Evolutionary conservation across 129 eudicot genomes (phyloP).

Genomic region (Kitagawia praeruptora): DNA sequence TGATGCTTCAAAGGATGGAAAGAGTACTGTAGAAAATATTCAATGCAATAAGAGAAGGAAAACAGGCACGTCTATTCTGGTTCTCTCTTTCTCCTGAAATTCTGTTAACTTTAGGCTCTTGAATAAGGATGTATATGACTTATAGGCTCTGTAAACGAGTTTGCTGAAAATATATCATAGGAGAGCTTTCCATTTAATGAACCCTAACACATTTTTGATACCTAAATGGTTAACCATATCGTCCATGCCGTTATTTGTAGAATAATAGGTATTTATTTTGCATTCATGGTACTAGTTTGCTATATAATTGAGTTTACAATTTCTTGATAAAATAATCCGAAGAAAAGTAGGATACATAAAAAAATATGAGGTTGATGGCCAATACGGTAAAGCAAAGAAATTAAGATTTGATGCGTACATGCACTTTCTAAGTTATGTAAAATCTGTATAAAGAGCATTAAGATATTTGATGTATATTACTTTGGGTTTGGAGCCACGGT

Average conservation of each 20-base stretch:
- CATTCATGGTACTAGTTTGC: neutral
- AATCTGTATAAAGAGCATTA: neutral
- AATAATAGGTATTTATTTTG: neutral
- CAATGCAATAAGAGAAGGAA: slow-evolving; percentile 64
- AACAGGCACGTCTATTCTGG: slow-evolving; percentile 45
- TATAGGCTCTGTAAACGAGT: neutral
- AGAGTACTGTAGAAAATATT: slow-evolving; percentile 26
- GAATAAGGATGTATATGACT: neutral
- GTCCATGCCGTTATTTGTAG: neutral
- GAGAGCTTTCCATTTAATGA: neutral
- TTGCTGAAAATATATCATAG: neutral
- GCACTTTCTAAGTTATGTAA: neutral
- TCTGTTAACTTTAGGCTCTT: neutral
- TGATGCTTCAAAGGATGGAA: slow-evolving; percentile 27
- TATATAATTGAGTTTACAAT: neutral
- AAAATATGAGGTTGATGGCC: neutral
- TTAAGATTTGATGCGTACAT: neutral
- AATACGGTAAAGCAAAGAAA: neutral
- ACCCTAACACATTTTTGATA: neutral
- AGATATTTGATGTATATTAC: neutral
- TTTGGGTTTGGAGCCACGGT: neutral
- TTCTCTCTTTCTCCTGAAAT: neutral
- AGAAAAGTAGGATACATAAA: neutral
- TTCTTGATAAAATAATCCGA: neutral
- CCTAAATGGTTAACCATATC: neutral